Conservation (phyloP, 805 yeast species). For the Nakazawaea laoshanensis region DNA sequence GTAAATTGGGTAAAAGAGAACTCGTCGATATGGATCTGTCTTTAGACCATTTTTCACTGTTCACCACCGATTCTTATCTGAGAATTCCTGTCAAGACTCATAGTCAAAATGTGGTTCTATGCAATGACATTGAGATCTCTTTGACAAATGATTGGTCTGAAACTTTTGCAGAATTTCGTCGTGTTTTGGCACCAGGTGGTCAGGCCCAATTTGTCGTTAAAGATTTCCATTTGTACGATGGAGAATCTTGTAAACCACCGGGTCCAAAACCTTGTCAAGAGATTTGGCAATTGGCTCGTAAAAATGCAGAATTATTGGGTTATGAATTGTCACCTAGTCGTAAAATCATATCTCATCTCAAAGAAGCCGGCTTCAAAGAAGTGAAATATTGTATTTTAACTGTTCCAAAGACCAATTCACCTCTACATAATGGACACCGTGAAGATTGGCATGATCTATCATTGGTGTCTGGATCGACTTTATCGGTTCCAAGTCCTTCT, state of each 20-base stretch:
- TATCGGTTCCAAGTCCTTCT: neutral
- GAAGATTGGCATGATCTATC: too few species aligned
- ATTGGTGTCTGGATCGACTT: neutral
- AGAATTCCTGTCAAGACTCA: constrained; percentile 18
- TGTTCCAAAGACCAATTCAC: constrained; percentile 8
- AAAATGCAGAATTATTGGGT: neutral
- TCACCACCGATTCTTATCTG: constrained; percentile 18
- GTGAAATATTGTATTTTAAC: constrained; percentile 8
- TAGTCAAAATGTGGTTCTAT: constrained; percentile 20
- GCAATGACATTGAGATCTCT: constrained; percentile 18
- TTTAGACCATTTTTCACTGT: constrained; percentile 22
- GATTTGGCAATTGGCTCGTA: constrained; percentile 1
- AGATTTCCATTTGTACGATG: constrained; percentile 16
- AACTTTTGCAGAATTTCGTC: constrained; percentile 18
- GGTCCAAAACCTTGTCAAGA: neutral
- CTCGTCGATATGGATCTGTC: neutral
- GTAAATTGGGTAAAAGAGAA: neutral
- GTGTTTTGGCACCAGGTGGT: constrained; percentile 23
- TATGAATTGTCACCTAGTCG: constrained; percentile 4
- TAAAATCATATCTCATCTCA: constrained; percentile 1
- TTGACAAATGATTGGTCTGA: constrained; percentile 14
- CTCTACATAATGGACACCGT: too few species aligned
- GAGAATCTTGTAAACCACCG: too few species aligned
- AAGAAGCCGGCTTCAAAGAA: constrained; percentile 6
- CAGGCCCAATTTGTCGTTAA: constrained; percentile 19